Evolutionary conservation across 352 stramenopile species (phyloP), one percentile per base, ranked within the genome.

Genomic region (Phytophthora crassamura): DNA sequence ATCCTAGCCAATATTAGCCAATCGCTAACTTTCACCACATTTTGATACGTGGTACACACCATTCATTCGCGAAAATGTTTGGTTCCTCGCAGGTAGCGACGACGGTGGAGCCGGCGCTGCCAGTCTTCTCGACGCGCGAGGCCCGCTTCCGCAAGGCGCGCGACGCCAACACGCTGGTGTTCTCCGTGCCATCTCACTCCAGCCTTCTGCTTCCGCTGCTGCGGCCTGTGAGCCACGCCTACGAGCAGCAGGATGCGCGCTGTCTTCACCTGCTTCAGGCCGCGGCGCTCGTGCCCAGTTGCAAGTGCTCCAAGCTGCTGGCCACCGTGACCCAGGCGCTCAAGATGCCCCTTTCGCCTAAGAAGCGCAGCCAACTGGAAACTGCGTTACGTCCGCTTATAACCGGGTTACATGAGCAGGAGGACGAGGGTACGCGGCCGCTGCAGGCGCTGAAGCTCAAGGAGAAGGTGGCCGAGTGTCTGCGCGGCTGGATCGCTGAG

Each of bases 221-320:
- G 10, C 53, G 46, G 9, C 83, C 84, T 16, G 63, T 58, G 6
- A 55, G 54, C 42, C 79, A 89, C 67, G 52, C 67, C 9, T 92
- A 91, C 67, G 80, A 81, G 46, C 67, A 89, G 64, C 78, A 77
- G 10, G 86, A 93, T 54, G 50, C 72, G 16, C 83, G 81, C 12
- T 93, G 86, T 75, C 74, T 94, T 36, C 83, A 91, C 25, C 57
- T 91, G 64, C 72, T 94, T 41, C 79, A 93, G 51, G 73, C 75
- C 8, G 67, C 85, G 40, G 82, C 81, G 3, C 54, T 79, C 7
- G 75, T 93, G 57, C 86, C 86, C 12, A 93, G 84, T 50, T 63
- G 81, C 39, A 82, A 86, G 40, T 61, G 73, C 32, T 75, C 86
- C 18, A 85, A 78, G 53, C 64, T 92, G 35, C 47, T 71, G 30